Percentiles rank a stretch among this genome's conserved stretches.
These are phyloP conservation scores for Marchantia paleacea DNA, from an alignment of 225 moss, liverwort and hornwort species.

Conservation along the genomic window DNA sequence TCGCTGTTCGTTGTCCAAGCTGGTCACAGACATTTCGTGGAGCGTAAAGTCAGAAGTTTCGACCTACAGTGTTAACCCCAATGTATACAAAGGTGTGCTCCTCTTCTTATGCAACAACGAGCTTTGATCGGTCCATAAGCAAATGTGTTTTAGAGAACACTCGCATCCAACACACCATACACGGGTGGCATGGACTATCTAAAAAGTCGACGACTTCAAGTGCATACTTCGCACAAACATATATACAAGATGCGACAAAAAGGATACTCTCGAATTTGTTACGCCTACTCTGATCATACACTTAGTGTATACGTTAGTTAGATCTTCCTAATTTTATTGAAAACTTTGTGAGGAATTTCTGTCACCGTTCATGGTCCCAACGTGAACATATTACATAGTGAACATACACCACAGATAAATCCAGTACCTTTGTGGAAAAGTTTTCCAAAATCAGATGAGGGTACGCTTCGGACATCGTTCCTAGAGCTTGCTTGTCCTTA, in stretches of 20 bases:
- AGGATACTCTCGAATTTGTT: neutral
- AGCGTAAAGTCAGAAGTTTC: neutral
- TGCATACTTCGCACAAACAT: too few species aligned
- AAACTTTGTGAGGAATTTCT: too few species aligned
- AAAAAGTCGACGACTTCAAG: too few species aligned
- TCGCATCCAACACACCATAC: too few species aligned
- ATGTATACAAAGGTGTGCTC: too few species aligned
- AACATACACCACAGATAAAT: too few species aligned
- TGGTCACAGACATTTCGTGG: constrained; percentile 1
- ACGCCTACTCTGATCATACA: neutral
- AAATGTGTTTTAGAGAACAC: too few species aligned
- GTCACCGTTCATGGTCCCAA: neutral
- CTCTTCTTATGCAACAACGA: neutral
- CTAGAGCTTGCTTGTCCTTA: constrained; percentile 75
- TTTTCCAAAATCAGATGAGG: constrained; percentile 93
- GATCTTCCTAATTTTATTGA: too few species aligned
- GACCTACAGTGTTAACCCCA: too few species aligned
- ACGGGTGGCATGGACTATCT: too few species aligned
- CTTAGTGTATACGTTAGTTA: neutral
- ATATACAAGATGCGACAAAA: neutral
- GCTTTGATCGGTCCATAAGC: neutral
- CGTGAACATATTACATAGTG: too few species aligned
- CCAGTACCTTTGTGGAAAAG: constrained; percentile 62
- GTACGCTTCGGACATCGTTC: constrained; percentile 96
- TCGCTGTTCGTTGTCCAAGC: constrained; percentile 81